Percentiles rank a stretch among this genome's conserved stretches.
Conservation (phyloP, 2,329 filamentous ascomycete genomes). For the Fusarium longipes region DNA sequence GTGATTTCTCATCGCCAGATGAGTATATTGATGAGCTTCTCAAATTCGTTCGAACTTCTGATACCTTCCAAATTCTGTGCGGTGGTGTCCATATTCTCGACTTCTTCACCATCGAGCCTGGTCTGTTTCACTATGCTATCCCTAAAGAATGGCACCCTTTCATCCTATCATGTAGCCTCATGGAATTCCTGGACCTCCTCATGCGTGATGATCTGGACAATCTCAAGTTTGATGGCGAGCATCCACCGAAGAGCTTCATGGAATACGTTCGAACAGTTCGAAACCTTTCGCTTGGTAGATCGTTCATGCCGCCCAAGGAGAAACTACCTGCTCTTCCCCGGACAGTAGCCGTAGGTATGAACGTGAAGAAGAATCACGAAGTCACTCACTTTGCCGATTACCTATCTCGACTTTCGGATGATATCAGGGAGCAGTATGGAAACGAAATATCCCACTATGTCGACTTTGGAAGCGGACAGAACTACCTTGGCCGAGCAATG, state of each 20-base stretch:
- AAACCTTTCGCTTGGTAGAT: constrained; percentile 72
- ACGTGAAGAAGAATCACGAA: constrained; percentile 94
- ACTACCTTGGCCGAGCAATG: constrained; percentile 90
- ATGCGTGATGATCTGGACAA: constrained; percentile 77
- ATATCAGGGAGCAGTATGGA: constrained; percentile 68
- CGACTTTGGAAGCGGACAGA: constrained; percentile 96
- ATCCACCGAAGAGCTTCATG: constrained; percentile 68
- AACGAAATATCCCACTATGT: constrained; percentile 83
- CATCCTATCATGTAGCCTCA: constrained; percentile 76
- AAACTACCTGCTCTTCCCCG: constrained; percentile 71
- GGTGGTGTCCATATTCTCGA: constrained; percentile 97
- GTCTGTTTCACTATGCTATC: constrained; percentile 81
- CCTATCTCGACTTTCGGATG: constrained; percentile 70
- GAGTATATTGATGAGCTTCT: constrained; percentile 84
- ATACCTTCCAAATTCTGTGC: constrained; percentile 87
- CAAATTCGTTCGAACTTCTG: constrained; percentile 77
- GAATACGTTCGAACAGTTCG: constrained; percentile 79
- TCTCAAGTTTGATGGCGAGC: constrained; percentile 42
- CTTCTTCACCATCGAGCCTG: constrained; percentile 88
- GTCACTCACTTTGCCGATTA: constrained; percentile 91
- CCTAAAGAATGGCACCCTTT: constrained; percentile 85
- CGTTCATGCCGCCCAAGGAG: constrained; percentile 61
- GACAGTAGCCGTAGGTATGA: constrained; percentile 89
- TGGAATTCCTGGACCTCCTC: constrained; percentile 82
- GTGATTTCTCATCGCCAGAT: constrained; percentile 76